Percentiles rank a stretch among this genome's conserved stretches.
Evolutionary conservation across 148 eudicot species (phyloP).

Genomic region (Pouteria glomerata): DNA sequence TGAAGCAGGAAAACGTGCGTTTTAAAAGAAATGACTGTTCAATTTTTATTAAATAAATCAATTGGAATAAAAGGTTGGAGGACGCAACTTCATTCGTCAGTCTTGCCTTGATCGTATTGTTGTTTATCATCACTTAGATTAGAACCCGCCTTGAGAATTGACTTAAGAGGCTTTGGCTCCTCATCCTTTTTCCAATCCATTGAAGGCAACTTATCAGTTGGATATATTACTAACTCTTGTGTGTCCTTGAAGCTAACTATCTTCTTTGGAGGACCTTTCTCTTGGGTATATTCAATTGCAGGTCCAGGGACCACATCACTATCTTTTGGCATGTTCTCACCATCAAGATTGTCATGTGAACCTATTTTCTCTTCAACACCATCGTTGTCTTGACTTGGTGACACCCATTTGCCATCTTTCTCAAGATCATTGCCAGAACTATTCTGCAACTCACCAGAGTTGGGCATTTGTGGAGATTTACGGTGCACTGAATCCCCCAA

Average conservation of each 20-base stretch:
- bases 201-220: neutral
- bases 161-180: conserved; percentile 8
- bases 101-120: neutral
- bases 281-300: no score
- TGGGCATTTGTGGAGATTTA: neutral
- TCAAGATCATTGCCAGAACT: neutral
- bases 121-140: neutral
- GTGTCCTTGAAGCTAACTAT: conserved; percentile 5
- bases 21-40: no score
- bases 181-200: neutral
- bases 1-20: no score
- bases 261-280: neutral
- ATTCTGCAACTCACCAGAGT: neutral
- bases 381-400: conserved; percentile 3
- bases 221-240: neutral
- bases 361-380: no score
- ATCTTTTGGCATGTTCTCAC: neutral
- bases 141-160: conserved; percentile 10
- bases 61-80: no score
- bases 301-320: no score
- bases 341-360: no score
- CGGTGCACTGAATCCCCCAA: neutral
- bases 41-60: no score
- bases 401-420: neutral
- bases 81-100: no score